A percentile compares a stretch with the other conserved stretches of the same genome.
phyloP scores from a whole-genome alignment of 208 protist genomes.

The Lotmaria passim region DNA sequence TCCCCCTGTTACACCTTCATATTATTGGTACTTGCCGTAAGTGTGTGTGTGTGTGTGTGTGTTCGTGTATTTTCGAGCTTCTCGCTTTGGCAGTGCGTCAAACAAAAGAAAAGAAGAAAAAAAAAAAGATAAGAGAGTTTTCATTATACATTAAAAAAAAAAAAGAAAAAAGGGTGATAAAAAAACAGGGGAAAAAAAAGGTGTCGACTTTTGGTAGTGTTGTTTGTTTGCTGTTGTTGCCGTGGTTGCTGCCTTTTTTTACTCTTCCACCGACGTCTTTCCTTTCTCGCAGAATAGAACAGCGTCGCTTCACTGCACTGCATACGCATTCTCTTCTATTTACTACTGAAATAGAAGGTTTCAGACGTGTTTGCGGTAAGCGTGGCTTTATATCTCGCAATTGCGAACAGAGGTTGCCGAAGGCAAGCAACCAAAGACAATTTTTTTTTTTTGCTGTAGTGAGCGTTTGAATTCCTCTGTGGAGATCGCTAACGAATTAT shows the following conservation, averaged over 20 bases:
- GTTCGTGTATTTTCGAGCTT: too few species aligned
- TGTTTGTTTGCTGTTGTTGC: neutral
- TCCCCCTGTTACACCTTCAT: too few species aligned
- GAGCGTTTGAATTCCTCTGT: too few species aligned
- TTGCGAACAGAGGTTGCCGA: too few species aligned
- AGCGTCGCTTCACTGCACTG: neutral
- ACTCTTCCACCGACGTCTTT: neutral
- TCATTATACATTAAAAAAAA: neutral
- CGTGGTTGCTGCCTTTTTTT: neutral
- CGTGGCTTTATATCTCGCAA: too few species aligned
- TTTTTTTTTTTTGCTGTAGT: too few species aligned
- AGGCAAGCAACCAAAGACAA: too few species aligned
- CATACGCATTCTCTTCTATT: conserved; percentile 2
- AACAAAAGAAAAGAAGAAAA: neutral
- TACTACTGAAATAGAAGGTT: conserved; percentile 21
- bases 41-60: too few species aligned
- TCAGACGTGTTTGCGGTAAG: too few species aligned
- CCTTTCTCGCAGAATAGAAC: neutral
- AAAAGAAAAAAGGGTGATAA: neutral
- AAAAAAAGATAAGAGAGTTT: neutral
- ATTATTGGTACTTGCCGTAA: too few species aligned
- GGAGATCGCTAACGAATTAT: too few species aligned
- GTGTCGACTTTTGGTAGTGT: too few species aligned
- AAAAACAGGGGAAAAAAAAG: neutral
- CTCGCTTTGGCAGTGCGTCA: neutral